phyloP scores from a whole-genome alignment of 345 rosid genomes.

The rapeseed (Brassica napus) region Da-Ae NC_063445.1:51913001-51913500 shows the following conservation, averaged over 20 bases:
- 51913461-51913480: constrained; percentile 69
- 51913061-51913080: constrained; percentile 63
- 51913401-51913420: constrained; percentile 48
- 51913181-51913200: constrained; percentile 67
- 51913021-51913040: constrained; percentile 92
- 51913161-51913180: constrained; percentile 51
- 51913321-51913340: constrained; percentile 88
- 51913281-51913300: constrained; percentile 58
- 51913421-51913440: constrained; percentile 70
- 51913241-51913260: constrained; percentile 81
- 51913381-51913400: constrained; percentile 44
- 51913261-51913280: constrained; percentile 89
- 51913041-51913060: constrained; percentile 65
- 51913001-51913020: constrained; percentile 66
- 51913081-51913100: constrained; percentile 95
- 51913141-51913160: constrained; percentile 50
- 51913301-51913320: constrained; percentile 59
- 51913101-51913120: constrained; percentile 91
- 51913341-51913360: constrained; percentile 84
- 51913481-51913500: constrained; percentile 78
- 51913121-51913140: constrained; percentile 90
- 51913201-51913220: constrained; percentile 41
- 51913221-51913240: constrained; percentile 57
- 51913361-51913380: constrained; percentile 63
- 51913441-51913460: constrained; percentile 81